Evolutionary conservation across 495 filamentous ascomycete species (phyloP).

Genomic region (Aspergillus biplanus): DNA sequence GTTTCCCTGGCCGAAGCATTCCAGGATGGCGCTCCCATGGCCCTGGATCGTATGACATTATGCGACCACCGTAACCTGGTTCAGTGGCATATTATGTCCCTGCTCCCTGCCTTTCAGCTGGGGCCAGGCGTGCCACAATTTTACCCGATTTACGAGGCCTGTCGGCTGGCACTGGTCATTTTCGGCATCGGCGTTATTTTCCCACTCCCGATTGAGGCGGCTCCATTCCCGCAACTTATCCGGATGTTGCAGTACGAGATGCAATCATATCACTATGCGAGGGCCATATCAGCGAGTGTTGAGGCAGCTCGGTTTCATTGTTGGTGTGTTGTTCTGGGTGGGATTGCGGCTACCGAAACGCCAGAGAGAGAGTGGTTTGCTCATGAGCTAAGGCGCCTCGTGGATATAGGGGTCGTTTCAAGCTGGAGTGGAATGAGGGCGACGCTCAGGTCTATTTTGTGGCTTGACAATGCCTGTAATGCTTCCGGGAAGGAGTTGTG

Average conservation of each 20-base stretch:
- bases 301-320: neutral
- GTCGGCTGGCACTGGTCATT: slow-evolving; percentile 4
- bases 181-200: slow-evolving; percentile 8
- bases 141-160: neutral
- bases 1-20: neutral
- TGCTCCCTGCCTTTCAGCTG: neutral
- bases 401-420: too few species aligned
- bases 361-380: neutral
- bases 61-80: slow-evolving; percentile 4
- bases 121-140: neutral
- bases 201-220: neutral
- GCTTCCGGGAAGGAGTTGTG: too few species aligned
- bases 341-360: neutral
- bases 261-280: neutral
- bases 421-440: too few species aligned
- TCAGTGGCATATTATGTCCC: slow-evolving; percentile 11
- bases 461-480: too few species aligned
- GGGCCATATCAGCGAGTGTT: neutral
- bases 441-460: too few species aligned
- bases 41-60: neutral
- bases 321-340: slow-evolving; percentile 8
- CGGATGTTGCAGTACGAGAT: neutral
- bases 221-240: neutral
- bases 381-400: neutral
- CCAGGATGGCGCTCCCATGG: neutral